Conservation (phyloP, 2,329 filamentous ascomycete genomes). For the Aplosporella prunicola region DNA sequence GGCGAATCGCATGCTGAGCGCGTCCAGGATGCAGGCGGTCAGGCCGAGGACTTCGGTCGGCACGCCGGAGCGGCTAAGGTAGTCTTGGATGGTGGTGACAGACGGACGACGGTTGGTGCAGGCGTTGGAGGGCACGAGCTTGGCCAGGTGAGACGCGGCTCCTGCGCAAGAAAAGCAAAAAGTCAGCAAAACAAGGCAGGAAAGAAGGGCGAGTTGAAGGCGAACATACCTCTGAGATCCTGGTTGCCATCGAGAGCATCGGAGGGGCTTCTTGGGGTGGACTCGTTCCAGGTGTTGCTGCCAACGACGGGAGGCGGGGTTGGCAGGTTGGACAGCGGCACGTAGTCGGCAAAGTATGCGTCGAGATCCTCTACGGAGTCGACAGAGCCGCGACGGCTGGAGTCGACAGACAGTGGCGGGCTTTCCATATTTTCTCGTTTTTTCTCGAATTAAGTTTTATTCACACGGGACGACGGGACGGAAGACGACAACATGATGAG, state of each 20-base stretch:
- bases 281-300: not conserved
- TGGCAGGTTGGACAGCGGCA: conserved; percentile 30
- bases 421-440: too few relatives aligned
- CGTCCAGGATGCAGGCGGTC: conserved; percentile 29
- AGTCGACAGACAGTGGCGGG: conserved; percentile 9
- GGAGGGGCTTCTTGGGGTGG: conserved; percentile 1
- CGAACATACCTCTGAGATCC: conserved; percentile 8
- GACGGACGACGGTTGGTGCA: conserved; percentile 21
- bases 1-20: conserved; percentile 24
- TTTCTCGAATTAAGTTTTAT: too few relatives aligned
- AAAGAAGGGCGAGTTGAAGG: not conserved
- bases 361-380: conserved; percentile 31
- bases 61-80: conserved; percentile 23
- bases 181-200: too few relatives aligned
- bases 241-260: conserved; percentile 1
- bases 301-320: conserved; percentile 24
- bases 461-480: too few relatives aligned
- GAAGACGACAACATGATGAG: too few relatives aligned
- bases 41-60: conserved; percentile 28
- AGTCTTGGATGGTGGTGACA: conserved; percentile 19
- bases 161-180: too few relatives aligned
- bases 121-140: conserved; percentile 26
- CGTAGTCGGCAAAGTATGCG: conserved; percentile 29
- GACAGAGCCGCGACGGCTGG: conserved; percentile 12
- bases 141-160: conserved; percentile 26